Conservation (phyloP, 495 filamentous ascomycete species). For the Penicillium pulvis region DNA sequence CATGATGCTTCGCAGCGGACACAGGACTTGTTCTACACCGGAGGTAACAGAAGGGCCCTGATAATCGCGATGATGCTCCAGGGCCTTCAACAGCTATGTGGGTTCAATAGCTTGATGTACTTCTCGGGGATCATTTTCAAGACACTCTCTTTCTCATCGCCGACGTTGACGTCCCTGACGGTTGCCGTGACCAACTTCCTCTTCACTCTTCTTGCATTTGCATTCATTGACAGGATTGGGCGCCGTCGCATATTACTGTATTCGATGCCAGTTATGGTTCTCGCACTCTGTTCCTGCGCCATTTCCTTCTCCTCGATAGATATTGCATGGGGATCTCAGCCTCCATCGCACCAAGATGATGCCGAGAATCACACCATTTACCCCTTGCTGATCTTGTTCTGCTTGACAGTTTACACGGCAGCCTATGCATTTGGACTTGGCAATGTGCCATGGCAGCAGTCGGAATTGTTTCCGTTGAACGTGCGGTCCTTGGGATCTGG, state of each 20-base stretch:
- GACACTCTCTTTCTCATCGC: conserved; percentile 74
- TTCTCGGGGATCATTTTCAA: conserved; percentile 91
- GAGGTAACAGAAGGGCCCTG: conserved; percentile 74
- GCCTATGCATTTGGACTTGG: conserved; percentile 87
- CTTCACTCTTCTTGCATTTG: conserved; percentile 76
- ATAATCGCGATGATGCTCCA: conserved; percentile 84
- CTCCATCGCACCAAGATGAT: conserved; percentile 10
- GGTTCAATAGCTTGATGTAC: conserved; percentile 95
- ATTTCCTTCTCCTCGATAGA: conserved; percentile 65
- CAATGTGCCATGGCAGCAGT: conserved; percentile 92
- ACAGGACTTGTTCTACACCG: conserved; percentile 56
- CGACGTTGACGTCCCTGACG: conserved; percentile 77
- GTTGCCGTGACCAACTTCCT: conserved; percentile 83
- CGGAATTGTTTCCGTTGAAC: conserved; percentile 82
- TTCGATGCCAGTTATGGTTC: conserved; percentile 82
- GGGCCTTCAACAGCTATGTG: conserved; percentile 85
- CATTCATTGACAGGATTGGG: conserved; percentile 78
- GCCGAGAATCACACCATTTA: conserved; percentile 12
- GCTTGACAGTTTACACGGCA: conserved; percentile 80
- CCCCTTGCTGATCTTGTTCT: conserved; percentile 61
- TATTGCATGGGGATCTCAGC: conserved; percentile 26
- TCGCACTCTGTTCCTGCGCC: conserved; percentile 67
- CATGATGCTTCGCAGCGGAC: conserved; percentile 43
- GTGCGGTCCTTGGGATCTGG: conserved; percentile 81
- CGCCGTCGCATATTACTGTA: conserved; percentile 78